Evolutionary conservation across 495 filamentous ascomycete species (phyloP).

Genomic region (Neurospora sp.): DNA sequence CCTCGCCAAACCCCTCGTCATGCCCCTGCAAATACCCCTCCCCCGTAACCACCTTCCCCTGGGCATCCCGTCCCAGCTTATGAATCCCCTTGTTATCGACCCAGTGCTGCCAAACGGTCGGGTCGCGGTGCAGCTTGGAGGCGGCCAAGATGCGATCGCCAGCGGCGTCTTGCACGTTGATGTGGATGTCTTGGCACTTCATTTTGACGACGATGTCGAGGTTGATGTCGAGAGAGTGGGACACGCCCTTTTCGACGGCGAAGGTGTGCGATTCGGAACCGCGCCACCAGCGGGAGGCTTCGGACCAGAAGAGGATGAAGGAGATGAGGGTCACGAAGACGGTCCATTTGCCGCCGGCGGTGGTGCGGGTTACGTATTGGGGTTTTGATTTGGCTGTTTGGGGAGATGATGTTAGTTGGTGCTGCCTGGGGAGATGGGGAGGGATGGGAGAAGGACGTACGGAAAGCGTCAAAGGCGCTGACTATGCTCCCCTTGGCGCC

Average conservation of each 20-base stretch:
- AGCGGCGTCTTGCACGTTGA: constrained; percentile 95
- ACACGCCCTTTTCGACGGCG: constrained; percentile 85
- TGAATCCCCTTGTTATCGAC: constrained; percentile 62
- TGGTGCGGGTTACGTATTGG: constrained; percentile 74
- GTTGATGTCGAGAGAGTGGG: constrained; percentile 85
- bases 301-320: constrained; percentile 59
- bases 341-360: constrained; percentile 89
- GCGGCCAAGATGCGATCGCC: constrained; percentile 86
- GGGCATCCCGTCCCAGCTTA: constrained; percentile 42
- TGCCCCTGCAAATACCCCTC: constrained; percentile 41
- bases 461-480: constrained; percentile 93
- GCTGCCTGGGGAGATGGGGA: neutral
- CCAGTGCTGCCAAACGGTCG: constrained; percentile 75
- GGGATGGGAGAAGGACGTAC: constrained; percentile 43
- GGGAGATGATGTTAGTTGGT: constrained; percentile 17
- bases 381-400: constrained; percentile 81
- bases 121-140: constrained; percentile 59
- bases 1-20: constrained; percentile 52
- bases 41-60: constrained; percentile 39
- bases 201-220: constrained; percentile 89
- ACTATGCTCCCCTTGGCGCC: constrained; percentile 62
- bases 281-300: constrained; percentile 71
- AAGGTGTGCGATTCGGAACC: constrained; percentile 83
- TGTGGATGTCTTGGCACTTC: constrained; percentile 75
- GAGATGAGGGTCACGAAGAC: constrained; percentile 66